phyloP scores from a whole-genome alignment of 257 asterid genomes.

The Solanum sparsipilum region DNA sequence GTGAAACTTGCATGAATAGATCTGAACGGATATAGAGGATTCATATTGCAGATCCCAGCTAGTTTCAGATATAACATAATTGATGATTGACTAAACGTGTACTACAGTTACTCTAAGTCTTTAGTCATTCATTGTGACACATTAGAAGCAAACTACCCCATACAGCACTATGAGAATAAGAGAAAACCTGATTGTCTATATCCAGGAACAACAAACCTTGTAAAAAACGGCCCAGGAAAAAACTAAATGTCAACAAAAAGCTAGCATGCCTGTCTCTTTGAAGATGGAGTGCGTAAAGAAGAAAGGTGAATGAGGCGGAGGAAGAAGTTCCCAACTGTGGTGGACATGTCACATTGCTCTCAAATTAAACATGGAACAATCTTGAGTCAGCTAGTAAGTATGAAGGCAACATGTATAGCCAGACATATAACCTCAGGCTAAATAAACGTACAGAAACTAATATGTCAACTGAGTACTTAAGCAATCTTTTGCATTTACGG shows the following conservation, averaged over 20 bases:
- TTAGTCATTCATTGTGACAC: not conserved
- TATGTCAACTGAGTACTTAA: not conserved
- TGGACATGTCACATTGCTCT: not conserved
- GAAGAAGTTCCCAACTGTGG: not conserved
- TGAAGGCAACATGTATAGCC: not conserved
- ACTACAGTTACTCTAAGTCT: not conserved
- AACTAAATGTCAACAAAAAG: not conserved
- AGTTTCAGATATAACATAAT: not conserved
- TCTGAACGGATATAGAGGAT: not conserved
- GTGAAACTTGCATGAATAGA: not conserved
- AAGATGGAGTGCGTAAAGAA: not conserved
- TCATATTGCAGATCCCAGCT: not conserved
- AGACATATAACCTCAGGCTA: not conserved
- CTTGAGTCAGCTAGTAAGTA: not conserved
- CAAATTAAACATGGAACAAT: not conserved
- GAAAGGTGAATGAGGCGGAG: not conserved
- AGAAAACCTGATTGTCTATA: not conserved
- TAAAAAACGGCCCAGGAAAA: not conserved
- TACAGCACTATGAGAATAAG: not conserved
- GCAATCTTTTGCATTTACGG: not conserved
- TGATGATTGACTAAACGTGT: not conserved
- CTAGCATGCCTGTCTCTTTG: not conserved
- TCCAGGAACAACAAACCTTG: not conserved
- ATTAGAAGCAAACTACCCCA: not conserved
- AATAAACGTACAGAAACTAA: not conserved